phyloP scores from a whole-genome alignment of 1,139 yeast species.

The Yarrowia galli region DNA sequence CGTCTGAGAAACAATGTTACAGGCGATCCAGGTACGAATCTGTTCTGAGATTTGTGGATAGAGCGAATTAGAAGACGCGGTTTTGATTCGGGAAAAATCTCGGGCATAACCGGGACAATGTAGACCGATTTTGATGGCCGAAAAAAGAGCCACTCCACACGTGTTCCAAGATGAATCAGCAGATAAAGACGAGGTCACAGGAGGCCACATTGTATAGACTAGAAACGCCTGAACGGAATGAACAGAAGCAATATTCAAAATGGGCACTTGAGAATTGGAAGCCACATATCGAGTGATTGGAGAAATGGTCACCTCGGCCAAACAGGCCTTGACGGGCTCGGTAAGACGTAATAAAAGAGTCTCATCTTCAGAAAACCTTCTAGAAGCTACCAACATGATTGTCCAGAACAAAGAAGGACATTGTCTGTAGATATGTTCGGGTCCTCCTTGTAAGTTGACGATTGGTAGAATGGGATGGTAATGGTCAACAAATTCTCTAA shows the following conservation, averaged over 20 bases:
- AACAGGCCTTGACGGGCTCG: constrained; percentile 64
- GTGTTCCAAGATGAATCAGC: constrained; percentile 97
- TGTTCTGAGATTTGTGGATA: constrained; percentile 70
- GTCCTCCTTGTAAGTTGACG: constrained; percentile 81
- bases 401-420: constrained; percentile 96
- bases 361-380: constrained; percentile 60
- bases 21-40: constrained; percentile 88
- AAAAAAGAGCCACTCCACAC: constrained; percentile 88
- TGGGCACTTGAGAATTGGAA: constrained; percentile 67
- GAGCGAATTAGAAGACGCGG: constrained; percentile 45
- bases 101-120: constrained; percentile 72
- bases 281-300: constrained; percentile 88
- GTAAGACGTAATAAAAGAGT: constrained; percentile 62
- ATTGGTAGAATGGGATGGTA: constrained; percentile 90
- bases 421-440: constrained; percentile 74
- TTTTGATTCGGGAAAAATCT: constrained; percentile 58
- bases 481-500: constrained; percentile 68
- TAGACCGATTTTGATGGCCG: constrained; percentile 88
- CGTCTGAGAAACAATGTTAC: constrained; percentile 87
- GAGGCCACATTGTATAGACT: constrained; percentile 93
- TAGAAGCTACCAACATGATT: constrained; percentile 79
- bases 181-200: constrained; percentile 87
- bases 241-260: constrained; percentile 88
- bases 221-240: constrained; percentile 93
- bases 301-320: constrained; percentile 87